phyloP scores from a whole-genome alignment of 2,329 filamentous ascomycete genomes.

The Pleurostoma richardsiae region DNA sequence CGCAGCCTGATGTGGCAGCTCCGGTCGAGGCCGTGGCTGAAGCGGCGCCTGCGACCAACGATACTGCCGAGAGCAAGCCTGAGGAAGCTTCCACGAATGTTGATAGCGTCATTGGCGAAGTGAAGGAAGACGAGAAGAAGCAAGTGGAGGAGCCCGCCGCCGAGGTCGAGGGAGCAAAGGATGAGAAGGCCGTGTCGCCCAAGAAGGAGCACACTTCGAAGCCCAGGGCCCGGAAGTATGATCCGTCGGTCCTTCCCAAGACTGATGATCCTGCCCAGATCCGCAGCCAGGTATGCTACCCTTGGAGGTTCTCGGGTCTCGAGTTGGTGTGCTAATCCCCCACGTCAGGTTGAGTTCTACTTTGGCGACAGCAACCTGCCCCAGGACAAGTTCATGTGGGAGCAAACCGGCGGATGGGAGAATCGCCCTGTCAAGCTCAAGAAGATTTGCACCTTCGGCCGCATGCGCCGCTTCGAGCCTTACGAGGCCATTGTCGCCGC shows the following conservation, averaged over 20 bases:
- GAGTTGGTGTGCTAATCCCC: constrained; percentile 6
- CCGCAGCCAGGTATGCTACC: constrained; percentile 66
- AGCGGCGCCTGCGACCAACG: constrained; percentile 20
- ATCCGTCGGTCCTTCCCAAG: constrained; percentile 61
- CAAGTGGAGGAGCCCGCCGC: constrained; percentile 16
- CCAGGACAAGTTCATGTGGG: constrained; percentile 82
- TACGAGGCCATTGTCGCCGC: constrained; percentile 79
- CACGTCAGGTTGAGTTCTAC: constrained; percentile 83
- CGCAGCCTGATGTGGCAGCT: constrained; percentile 11
- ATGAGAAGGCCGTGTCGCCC: constrained; percentile 6
- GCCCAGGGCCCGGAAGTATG: constrained; percentile 63
- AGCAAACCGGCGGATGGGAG: constrained; percentile 67
- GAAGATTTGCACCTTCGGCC: constrained; percentile 80
- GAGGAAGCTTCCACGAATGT: constrained; percentile 12
- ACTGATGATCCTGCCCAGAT: constrained; percentile 77
- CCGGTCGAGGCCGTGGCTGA: constrained; percentile 19
- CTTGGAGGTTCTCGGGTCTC: not conserved
- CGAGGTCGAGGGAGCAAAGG: constrained; percentile 16
- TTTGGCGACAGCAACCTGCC: constrained; percentile 89
- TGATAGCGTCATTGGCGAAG: constrained; percentile 9
- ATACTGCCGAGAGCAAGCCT: constrained; percentile 12
- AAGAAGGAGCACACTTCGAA: constrained; percentile 28
- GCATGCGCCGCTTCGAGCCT: constrained; percentile 92
- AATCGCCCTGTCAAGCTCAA: constrained; percentile 80
- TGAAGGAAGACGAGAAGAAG: constrained; percentile 15